These are phyloP conservation scores for Sphaerulina populicola DNA, from an alignment of 2,329 filamentous ascomycete species.

Conservation along the genomic window DNA sequence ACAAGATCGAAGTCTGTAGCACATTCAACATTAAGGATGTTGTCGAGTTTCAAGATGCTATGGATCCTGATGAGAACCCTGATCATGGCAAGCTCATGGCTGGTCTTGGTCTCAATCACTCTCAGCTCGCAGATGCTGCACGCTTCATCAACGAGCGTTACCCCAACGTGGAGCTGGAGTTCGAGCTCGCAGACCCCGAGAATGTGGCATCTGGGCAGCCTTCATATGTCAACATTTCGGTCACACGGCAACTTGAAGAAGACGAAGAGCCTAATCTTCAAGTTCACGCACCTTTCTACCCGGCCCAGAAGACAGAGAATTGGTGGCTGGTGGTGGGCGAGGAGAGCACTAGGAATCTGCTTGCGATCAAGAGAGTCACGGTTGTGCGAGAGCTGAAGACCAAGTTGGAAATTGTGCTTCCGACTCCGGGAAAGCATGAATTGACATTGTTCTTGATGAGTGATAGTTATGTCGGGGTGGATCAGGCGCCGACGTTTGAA, in stretches of 20 bases:
- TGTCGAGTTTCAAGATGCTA: slow-evolving; percentile 96
- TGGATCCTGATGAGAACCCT: slow-evolving; percentile 89
- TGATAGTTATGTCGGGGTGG: slow-evolving; percentile 92
- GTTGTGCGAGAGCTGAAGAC: slow-evolving; percentile 70
- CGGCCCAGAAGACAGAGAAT: slow-evolving; percentile 84
- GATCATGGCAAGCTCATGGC: slow-evolving; percentile 71
- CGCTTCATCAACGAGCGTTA: slow-evolving; percentile 95
- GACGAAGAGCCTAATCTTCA: slow-evolving; percentile 68
- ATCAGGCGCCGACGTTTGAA: slow-evolving; percentile 85
- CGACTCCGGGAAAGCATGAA: slow-evolving; percentile 72
- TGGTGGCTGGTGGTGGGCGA: slow-evolving; percentile 98
- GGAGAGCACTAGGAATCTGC: slow-evolving; percentile 73
- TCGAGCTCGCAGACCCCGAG: slow-evolving; percentile 73
- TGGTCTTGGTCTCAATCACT: slow-evolving; percentile 67
- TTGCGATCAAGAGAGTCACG: slow-evolving; percentile 91
- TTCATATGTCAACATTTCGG: slow-evolving; percentile 71
- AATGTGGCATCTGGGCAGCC: slow-evolving; percentile 72
- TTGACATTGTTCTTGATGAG: slow-evolving; percentile 93
- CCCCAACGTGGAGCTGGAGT: slow-evolving; percentile 85
- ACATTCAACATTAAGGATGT: slow-evolving; percentile 82
- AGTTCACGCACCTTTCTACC: slow-evolving; percentile 94
- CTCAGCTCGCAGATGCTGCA: slow-evolving; percentile 79
- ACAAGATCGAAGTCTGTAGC: slow-evolving; percentile 73
- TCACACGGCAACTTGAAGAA: slow-evolving; percentile 70
- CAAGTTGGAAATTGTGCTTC: slow-evolving; percentile 80